Evolutionary conservation across 305 asterid genomes (phyloP).

Genomic region (Fraxinus dipetala): DNA sequence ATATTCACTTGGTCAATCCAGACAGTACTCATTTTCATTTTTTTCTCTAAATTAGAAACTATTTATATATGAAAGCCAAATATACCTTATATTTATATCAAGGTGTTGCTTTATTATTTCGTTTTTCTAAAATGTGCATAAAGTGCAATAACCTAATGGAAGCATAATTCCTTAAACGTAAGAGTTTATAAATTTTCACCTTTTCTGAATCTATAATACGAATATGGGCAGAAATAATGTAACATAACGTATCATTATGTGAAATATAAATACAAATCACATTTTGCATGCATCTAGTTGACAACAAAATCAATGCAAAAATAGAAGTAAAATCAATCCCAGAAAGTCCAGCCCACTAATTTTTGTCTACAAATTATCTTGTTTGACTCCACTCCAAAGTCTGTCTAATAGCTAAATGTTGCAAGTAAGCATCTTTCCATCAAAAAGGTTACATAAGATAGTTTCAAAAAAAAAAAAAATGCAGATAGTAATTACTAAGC

Average conservation of each 20-base stretch:
- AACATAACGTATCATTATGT: not conserved
- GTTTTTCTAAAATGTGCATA: not conserved
- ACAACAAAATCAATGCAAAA: not conserved
- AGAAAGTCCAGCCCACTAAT: not conserved
- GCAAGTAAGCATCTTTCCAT: conserved; percentile 6
- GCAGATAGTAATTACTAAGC: not conserved
- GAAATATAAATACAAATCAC: not conserved
- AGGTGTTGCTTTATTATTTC: not conserved
- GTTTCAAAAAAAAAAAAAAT: not conserved
- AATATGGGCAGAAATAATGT: not conserved
- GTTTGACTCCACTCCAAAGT: conserved; percentile 8
- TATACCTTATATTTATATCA: not conserved
- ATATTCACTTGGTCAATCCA: not conserved
- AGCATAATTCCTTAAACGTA: not conserved
- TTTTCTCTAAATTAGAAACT: not conserved
- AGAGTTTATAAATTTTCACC: not conserved
- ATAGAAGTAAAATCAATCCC: not conserved
- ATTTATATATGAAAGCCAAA: not conserved
- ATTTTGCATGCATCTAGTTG: not conserved
- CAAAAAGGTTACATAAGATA: not conserved
- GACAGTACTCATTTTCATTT: not conserved
- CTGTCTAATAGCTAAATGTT: not conserved
- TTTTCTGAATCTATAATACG: not conserved
- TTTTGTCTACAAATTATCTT: not conserved
- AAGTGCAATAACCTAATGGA: not conserved